Evolutionary conservation across 2,329 filamentous ascomycete species (phyloP), one percentile per base, ranked within the genome.

Genomic region (Alternaria rosae): DNA sequence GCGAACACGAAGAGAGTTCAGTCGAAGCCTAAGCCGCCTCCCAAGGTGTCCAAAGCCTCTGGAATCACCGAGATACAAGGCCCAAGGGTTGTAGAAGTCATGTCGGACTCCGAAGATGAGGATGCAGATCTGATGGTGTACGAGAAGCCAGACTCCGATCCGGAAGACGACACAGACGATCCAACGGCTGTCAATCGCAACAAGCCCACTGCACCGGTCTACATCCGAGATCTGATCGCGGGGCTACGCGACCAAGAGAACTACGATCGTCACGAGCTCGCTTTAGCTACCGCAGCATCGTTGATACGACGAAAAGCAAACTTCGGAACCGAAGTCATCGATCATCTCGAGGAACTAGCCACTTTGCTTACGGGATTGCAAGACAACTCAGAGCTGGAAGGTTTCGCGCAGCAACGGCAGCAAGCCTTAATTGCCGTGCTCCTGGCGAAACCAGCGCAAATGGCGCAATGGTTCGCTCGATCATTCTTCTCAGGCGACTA

Each of bases 401-500:
- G 89, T 21, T 98, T 98, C 74, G 84, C 91, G 62, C 87, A 92
- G 63, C 83, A 92, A 61, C 88, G 90, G 17, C 82, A 95, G 4
- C 91, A 97, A 76, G 89, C 90, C 13, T 90, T 99, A 83, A 89
- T 97, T 45, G 91, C 94, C 0, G 81, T 97, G 8, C 83, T 97
- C 0, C 85, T 95, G 3, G 89, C 92, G 0, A 88, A 92, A 66
- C 92, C 95, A 0, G 82, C 87, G 51, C 85, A 87, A 54, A 92
- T 97, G 87, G 94, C 89, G 0, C 91, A 88, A 13, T 96, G 92
- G 91, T 92, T 96, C 61, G 89, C 91, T 4, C 88, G 89, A 59
- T 91, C 91, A 0, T 96, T 95, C 76, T 98, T 97, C 76, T 90
- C 93, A 43, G 94, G 94, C 15, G 95, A 99, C 75, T 94, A 95